Evolutionary conservation across 1,284 basidiomycete genomes (phyloP).

Genomic region (Trametes pubescens): DNA sequence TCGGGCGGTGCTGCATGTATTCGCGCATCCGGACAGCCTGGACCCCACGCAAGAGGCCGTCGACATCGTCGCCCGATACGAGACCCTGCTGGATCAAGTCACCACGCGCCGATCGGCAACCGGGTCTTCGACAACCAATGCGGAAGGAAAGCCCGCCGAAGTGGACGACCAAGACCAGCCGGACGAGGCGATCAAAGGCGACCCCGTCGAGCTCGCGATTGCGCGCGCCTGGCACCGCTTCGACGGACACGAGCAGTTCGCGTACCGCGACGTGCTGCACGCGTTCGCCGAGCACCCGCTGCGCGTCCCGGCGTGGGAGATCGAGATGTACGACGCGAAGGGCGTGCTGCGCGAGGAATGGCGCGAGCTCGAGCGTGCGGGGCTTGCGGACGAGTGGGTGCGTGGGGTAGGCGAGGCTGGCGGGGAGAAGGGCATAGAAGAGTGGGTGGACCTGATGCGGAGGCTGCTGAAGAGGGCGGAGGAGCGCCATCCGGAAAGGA

Average conservation of each 20-base stretch:
- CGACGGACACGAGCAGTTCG: conserved; percentile 62
- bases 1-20: conserved; percentile 60
- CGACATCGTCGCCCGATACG: conserved; percentile 57
- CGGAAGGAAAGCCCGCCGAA: background rate
- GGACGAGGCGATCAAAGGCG: conserved; percentile 14
- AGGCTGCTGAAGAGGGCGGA: conserved; percentile 52
- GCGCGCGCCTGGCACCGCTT: conserved; percentile 65
- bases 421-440: conserved; percentile 51
- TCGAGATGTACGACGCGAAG: conserved; percentile 62
- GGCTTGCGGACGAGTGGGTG: conserved; percentile 66
- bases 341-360: conserved; percentile 60
- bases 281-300: conserved; percentile 50
- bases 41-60: conserved; percentile 56
- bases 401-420: conserved; percentile 62
- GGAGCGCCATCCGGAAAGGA: conserved; percentile 33
- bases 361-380: conserved; percentile 62
- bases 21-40: conserved; percentile 57
- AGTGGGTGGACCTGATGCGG: conserved; percentile 71
- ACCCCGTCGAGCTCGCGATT: conserved; percentile 44
- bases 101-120: background rate
- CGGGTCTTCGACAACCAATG: background rate
- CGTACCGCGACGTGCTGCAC: conserved; percentile 69
- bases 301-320: conserved; percentile 62
- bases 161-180: conserved; percentile 36
- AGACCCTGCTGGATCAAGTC: conserved; percentile 44